Evolutionary conservation across 257 asterid genomes (phyloP), one percentile per base, ranked within the genome.

Genomic region (Misopates orontium): DNA sequence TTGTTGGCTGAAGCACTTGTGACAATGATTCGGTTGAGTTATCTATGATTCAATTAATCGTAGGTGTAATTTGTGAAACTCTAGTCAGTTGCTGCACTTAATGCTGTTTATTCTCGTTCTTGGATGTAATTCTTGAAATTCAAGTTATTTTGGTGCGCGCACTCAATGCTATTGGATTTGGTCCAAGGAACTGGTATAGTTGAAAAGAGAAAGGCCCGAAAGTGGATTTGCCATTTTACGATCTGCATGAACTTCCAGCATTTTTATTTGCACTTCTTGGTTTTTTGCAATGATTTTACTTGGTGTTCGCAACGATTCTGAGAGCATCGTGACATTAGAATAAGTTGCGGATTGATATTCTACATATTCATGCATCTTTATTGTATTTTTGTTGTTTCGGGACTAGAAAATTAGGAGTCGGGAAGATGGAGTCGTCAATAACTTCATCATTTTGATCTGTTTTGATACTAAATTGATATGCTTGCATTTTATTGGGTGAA

Each of bases 21-120:
- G 44, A 14, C 61, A 20, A 39, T 25, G 52, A 56, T 58, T 21
- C 53, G 28, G 42, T 41, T 23, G 54, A 54, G 36, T 77, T 68
- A 28, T n/a, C 19, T 41, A 8, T 48, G 48, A 53, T 68, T 61
- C 23, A 54, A 67, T 51, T 24, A 51, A 12, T 15, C 55, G 44
- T 16, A 47, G 21, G 10, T 59, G 63, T 45, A 17, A 17, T 45
- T 45, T 17, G 3, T 66, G 25, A 67, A 63, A 52, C 32, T 64
- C n/a, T 60, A 31, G 60, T 24, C 58, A 18, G 31, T 31, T 52
- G 63, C 32, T 64, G 73, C 76, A 65, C 49, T 66, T 28, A 53
- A 47, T 52, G 67, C 7, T 28, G 36, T 28, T 28, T 28, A 7
- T 2, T 28, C 36, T 28, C 36, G 7, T 28, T 28, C 36, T 28